phyloP scores from a whole-genome alignment of 805 yeast genomes.

The Barnettozyma wickerhamii region DNA sequence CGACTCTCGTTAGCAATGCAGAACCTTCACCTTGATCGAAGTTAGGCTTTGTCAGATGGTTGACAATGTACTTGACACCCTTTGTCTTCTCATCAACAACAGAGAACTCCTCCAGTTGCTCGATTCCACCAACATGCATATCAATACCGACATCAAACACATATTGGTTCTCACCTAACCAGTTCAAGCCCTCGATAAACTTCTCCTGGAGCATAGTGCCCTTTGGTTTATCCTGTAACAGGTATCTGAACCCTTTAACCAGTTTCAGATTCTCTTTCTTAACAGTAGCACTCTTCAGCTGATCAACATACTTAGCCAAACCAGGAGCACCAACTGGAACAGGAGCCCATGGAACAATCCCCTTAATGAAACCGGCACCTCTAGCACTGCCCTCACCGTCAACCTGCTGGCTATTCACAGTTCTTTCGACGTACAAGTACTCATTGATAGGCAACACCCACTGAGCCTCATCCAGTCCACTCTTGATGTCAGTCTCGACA shows the following conservation, averaged over 20 bases:
- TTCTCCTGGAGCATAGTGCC: conserved; percentile 28
- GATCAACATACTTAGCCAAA: conserved; percentile 13
- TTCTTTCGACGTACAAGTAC: conserved; percentile 11
- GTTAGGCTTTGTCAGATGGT: conserved; percentile 42
- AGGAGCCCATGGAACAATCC: conserved; percentile 44
- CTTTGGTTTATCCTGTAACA: conserved; percentile 39
- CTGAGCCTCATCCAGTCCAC: conserved; percentile 8
- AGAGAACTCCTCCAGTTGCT: conserved; percentile 37
- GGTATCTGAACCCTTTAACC: conserved; percentile 38
- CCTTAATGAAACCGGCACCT: conserved; percentile 18
- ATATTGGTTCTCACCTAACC: conserved; percentile 28
- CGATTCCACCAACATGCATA: conserved; percentile 31
- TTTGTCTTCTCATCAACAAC: conserved; percentile 26
- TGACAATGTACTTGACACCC: conserved; percentile 31
- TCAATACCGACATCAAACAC: conserved; percentile 43
- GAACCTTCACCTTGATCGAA: conserved; percentile 13
- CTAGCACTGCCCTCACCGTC: conserved; percentile 5
- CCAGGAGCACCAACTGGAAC: conserved; percentile 29
- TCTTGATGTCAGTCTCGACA: conserved; percentile 17
- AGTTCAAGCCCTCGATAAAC: conserved; percentile 32
- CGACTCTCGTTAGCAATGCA: conserved; percentile 21
- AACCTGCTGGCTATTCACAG: conserved; percentile 4
- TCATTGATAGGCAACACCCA: conserved; percentile 17
- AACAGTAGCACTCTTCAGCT: conserved; percentile 17
- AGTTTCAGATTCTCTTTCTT: conserved; percentile 10